Evolutionary conservation across 2,329 filamentous ascomycete genomes (phyloP), one percentile per base, ranked within the genome.

Genomic region (Aspergillus costaricaensis): DNA sequence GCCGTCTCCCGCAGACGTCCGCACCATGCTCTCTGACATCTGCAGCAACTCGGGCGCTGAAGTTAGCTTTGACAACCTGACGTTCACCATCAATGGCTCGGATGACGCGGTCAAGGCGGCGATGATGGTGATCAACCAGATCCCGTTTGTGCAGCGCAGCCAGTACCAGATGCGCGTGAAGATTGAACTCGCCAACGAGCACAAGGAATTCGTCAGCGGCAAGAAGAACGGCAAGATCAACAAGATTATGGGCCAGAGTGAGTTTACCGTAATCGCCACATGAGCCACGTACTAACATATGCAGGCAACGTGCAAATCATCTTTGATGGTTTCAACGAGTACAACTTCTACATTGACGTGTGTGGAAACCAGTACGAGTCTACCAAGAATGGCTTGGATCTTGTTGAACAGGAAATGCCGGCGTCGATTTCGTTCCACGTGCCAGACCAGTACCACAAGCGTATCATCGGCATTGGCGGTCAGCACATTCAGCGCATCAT

Each of bases 211-310:
- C 74, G 95, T 99, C 59, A 97, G 93, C 69, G 95, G 95, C 68
- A 99, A 99, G 84, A 99, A 99, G 83, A 99, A 99, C 71, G 95
- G 95, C 78, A 99, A 99, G 81, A 99, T 99, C 79, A 99, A 99
- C 84, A 99, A 99, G 83, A 99, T 99, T 72, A 99, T 99, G 95
- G 95, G 94, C 23, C 94, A 98, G 78, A 97, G 93, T 86, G 77
- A 67, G 82, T 74, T n/a, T 21, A 12, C 27, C 25, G n/a, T 49
- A 25, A n/a, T 15, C 2, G 32, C 49, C 38, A 67, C 68, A 76
- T 60, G 72, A 9, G 39, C 32, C 57, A 27, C 52, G 43, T 41
- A 23, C 58, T 62, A 38, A 65, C 58, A 25, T 2, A 10, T 48
- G 9, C 62, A 88, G 87, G 87, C 83, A 97, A 96, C 70, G 95